Conservation (phyloP, 495 filamentous ascomycete species). For the Aspergillus sparsus region DNA sequence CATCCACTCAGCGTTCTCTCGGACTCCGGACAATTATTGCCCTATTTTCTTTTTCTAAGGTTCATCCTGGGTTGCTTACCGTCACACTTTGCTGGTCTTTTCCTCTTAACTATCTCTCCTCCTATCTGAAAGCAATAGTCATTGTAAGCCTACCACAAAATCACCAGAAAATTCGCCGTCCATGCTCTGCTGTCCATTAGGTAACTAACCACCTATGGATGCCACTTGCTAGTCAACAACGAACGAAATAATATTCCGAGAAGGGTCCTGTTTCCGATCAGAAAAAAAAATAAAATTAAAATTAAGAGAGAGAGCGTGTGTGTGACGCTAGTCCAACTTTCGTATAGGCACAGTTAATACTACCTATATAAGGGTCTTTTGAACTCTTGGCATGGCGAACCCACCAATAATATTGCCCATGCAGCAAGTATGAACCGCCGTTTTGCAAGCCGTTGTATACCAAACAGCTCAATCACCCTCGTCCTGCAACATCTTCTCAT, state of each 20-base stretch:
- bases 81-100: constrained; percentile 10
- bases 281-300: constrained; percentile 4
- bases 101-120: constrained; percentile 2
- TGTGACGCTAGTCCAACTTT: too few species aligned
- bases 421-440: too few species aligned
- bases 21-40: constrained; percentile 16
- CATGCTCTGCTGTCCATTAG: constrained; percentile 1
- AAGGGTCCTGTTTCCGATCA: constrained; percentile 14
- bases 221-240: constrained; percentile 4
- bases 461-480: too few species aligned
- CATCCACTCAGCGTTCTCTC: constrained; percentile 1
- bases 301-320: too few species aligned
- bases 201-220: constrained; percentile 7
- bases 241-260: constrained; percentile 19
- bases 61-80: constrained; percentile 13
- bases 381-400: too few species aligned
- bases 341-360: too few species aligned
- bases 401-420: too few species aligned
- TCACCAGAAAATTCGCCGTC: constrained; percentile 16
- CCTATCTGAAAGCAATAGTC: background rate
- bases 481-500: too few species aligned
- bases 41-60: constrained; percentile 21
- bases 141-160: background rate
- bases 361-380: background rate
- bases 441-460: too few species aligned